Conservation (phyloP, 2,329 filamentous ascomycete genomes). For the Helminthosporium solani region DNA sequence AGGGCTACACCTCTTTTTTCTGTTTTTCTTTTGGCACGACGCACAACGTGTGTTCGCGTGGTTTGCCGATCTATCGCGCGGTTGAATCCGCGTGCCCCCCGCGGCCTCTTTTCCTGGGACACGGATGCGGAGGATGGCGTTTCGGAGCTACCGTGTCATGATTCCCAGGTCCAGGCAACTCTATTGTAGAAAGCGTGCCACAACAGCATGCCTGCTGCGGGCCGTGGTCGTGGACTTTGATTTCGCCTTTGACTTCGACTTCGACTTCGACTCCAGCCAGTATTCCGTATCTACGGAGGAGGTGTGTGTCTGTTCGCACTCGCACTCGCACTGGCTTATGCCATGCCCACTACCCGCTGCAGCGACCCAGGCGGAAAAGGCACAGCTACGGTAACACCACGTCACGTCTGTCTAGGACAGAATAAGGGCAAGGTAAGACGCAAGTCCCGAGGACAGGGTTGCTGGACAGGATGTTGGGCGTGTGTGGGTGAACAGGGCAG, state of each 20-base stretch:
- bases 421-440: background rate
- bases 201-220: no score
- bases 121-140: conserved; percentile 9
- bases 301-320: no score
- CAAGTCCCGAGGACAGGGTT: conserved; percentile 19
- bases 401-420: conserved; percentile 6
- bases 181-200: no score
- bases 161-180: no score
- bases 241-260: no score
- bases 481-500: background rate
- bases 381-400: conserved; percentile 4
- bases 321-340: no score
- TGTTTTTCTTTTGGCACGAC: conserved; percentile 34
- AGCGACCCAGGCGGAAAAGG: conserved; percentile 2
- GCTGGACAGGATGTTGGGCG: conserved; percentile 15
- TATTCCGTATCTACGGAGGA: no score
- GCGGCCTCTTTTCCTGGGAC: conserved; percentile 13
- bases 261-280: no score
- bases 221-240: no score
- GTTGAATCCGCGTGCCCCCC: conserved; percentile 31
- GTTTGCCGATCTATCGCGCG: conserved; percentile 45
- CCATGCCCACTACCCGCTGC: conserved; percentile 12
- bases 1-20: conserved; percentile 14
- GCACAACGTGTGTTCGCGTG: conserved; percentile 27
- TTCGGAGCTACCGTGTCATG: conserved; percentile 2